These are phyloP conservation scores for Penicillium concentricum DNA, from an alignment of 2,329 filamentous ascomycete species.

Conservation along the genomic window DNA sequence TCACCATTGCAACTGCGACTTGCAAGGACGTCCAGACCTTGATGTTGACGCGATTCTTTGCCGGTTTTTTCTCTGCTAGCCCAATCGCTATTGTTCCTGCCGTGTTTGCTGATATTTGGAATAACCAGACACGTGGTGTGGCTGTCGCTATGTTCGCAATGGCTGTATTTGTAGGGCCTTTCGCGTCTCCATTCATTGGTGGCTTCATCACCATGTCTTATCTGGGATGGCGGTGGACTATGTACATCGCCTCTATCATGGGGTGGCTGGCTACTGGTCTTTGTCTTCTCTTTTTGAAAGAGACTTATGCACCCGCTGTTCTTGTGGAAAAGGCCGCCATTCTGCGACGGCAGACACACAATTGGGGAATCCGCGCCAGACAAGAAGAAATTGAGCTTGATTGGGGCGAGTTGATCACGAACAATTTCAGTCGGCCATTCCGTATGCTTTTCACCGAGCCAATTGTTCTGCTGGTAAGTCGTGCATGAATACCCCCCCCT, in stretches of 20 bases:
- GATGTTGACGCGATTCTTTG: conserved; percentile 49
- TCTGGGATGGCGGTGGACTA: conserved; percentile 55
- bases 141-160: conserved; percentile 52
- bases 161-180: conserved; percentile 51
- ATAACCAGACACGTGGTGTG: conserved; percentile 44
- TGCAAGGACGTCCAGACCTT: conserved; percentile 44
- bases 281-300: conserved; percentile 48
- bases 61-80: conserved; percentile 47
- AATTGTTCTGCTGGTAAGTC: conserved; percentile 34
- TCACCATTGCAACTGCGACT: conserved; percentile 48
- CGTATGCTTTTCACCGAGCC: conserved; percentile 43
- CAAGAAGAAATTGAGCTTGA: conserved; percentile 56
- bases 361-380: conserved; percentile 61
- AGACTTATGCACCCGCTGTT: conserved; percentile 53
- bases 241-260: conserved; percentile 55
- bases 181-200: conserved; percentile 52
- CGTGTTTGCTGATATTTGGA: conserved; percentile 51
- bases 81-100: conserved; percentile 48
- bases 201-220: conserved; percentile 52
- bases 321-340: conserved; percentile 45
- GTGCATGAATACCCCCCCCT: too few relatives aligned
- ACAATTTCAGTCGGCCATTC: conserved; percentile 49
- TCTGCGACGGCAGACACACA: conserved; percentile 54
- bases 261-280: conserved; percentile 47
- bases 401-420: conserved; percentile 47